Conservation (phyloP, 2,329 filamentous ascomycete genomes). For the Leptodontidium sp. region DNA sequence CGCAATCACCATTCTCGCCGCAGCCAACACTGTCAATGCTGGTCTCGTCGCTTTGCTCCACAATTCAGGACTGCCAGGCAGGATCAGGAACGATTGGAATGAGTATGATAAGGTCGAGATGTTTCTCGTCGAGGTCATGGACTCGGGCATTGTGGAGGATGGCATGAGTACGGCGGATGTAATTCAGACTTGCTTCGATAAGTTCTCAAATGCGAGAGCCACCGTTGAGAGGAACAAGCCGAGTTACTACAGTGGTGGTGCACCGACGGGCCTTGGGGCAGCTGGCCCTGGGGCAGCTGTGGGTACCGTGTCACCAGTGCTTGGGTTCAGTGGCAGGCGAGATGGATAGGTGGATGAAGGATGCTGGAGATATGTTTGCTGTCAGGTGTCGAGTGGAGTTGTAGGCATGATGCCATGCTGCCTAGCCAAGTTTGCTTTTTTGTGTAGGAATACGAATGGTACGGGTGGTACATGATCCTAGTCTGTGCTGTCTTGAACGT, state of each 20-base stretch:
- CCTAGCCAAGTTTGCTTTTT: not conserved
- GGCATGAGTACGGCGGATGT: conserved; percentile 30
- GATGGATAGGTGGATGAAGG: not conserved
- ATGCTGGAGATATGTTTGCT: not conserved
- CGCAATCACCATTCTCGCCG: conserved; percentile 36
- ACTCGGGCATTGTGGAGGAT: conserved; percentile 28
- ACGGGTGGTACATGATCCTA: not conserved
- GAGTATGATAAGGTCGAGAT: conserved; percentile 35
- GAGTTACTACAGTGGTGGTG: conserved; percentile 28
- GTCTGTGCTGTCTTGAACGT: not conserved
- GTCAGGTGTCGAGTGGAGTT: not conserved
- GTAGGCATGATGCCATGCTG: not conserved
- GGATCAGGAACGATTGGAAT: conserved; percentile 34
- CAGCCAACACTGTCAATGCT: conserved; percentile 37
- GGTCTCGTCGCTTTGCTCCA: conserved; percentile 35
- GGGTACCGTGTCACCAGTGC: not conserved
- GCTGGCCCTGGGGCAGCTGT: conserved; percentile 2
- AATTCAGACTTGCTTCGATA: conserved; percentile 27
- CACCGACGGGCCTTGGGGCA: conserved; percentile 1
- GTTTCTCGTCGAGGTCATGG: conserved; percentile 33
- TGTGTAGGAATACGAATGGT: not conserved
- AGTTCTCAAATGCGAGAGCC: conserved; percentile 30
- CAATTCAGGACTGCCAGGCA: conserved; percentile 32
- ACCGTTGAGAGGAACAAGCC: conserved; percentile 37
- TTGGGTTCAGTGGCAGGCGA: not conserved